These are phyloP conservation scores for Chaetomium tenue DNA, from an alignment of 495 filamentous ascomycete genomes.

Conservation along the genomic window DNA sequence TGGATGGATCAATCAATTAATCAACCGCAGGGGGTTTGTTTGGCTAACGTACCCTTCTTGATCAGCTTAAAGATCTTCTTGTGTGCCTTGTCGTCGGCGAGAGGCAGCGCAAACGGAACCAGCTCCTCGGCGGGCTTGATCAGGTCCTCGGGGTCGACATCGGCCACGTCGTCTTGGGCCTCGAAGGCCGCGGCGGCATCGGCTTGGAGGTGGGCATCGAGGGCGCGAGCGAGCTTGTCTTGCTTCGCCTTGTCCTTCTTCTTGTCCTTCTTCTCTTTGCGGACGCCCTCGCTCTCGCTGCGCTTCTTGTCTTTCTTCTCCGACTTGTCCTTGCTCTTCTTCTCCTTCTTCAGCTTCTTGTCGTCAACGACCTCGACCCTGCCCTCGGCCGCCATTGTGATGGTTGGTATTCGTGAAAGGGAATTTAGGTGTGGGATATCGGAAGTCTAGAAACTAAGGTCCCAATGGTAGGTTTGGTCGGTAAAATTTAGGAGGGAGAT, in stretches of 20 bases:
- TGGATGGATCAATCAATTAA: neutral
- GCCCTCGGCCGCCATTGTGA: conserved; percentile 31
- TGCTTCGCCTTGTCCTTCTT: conserved; percentile 60
- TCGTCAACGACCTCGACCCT: conserved; percentile 47
- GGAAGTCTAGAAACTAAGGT: neutral
- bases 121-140: conserved; percentile 63
- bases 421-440: neutral
- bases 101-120: conserved; percentile 89
- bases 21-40: neutral
- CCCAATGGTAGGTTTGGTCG: neutral
- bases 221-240: conserved; percentile 45
- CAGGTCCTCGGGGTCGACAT: conserved; percentile 36
- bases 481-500: neutral
- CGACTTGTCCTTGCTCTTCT: conserved; percentile 85
- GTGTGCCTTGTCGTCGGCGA: conserved; percentile 83
- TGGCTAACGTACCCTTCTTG: conserved; percentile 79
- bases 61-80: conserved; percentile 94
- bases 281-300: conserved; percentile 38
- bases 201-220: conserved; percentile 36
- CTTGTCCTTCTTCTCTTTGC: conserved; percentile 69
- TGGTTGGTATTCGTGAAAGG: neutral
- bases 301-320: conserved; percentile 72
- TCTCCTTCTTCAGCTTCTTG: conserved; percentile 69
- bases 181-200: conserved; percentile 30
- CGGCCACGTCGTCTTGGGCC: conserved; percentile 32